Percentiles rank a stretch among this genome's conserved stretches.
phyloP scores from a whole-genome alignment of 805 yeast species.

The Candida wancherniae region DNA sequence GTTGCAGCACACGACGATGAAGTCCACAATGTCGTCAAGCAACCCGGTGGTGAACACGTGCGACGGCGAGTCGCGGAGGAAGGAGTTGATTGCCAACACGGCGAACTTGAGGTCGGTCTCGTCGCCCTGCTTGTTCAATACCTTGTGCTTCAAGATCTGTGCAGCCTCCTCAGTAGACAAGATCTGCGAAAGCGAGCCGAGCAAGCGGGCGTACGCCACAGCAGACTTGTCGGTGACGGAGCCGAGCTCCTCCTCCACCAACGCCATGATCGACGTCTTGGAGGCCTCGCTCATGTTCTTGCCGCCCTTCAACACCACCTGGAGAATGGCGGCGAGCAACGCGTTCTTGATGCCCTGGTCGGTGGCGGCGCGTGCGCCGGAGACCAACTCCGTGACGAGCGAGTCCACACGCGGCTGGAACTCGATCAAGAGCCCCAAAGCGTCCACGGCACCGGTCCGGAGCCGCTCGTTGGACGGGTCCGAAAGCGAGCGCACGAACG shows the following conservation, averaged over 20 bases:
- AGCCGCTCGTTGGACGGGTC: constrained; percentile 71
- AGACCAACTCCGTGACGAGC: constrained; percentile 73
- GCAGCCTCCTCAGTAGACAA: constrained; percentile 60
- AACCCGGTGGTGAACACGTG: constrained; percentile 54
- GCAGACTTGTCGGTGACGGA: constrained; percentile 53
- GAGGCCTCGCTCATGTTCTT: constrained; percentile 69
- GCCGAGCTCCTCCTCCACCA: constrained; percentile 68
- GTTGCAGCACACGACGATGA: constrained; percentile 41
- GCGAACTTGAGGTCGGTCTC: constrained; percentile 53
- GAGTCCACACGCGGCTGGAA: constrained; percentile 95
- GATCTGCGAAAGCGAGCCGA: constrained; percentile 72
- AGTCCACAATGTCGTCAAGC: constrained; percentile 44
- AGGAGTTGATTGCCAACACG: constrained; percentile 69
- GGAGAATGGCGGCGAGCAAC: constrained; percentile 78
- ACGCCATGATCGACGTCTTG: constrained; percentile 58
- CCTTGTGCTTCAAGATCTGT: constrained; percentile 54
- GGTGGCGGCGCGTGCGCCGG: constrained; percentile 65
- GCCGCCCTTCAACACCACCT: constrained; percentile 79
- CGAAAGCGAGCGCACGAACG: constrained; percentile 86
- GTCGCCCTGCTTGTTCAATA: constrained; percentile 44
- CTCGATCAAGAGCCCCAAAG: constrained; percentile 81
- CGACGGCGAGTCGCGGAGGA: constrained; percentile 70
- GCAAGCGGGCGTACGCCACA: constrained; percentile 69
- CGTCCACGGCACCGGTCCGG: constrained; percentile 81
- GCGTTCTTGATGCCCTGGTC: constrained; percentile 75